Conservation (phyloP, 2,329 filamentous ascomycete species). For the Diaporthe eres region DNA sequence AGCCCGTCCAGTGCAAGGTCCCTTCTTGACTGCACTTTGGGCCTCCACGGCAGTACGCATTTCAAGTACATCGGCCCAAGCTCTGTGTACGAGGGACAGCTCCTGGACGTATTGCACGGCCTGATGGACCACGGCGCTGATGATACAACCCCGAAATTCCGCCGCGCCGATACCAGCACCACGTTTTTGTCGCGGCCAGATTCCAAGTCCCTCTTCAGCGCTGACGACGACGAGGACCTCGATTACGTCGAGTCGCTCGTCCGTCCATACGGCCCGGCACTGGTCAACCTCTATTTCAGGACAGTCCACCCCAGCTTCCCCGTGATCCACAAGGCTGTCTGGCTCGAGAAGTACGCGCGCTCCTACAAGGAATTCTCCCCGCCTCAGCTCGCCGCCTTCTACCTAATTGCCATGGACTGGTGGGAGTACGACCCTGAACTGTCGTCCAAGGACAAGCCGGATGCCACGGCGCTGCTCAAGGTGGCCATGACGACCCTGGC, state of each 20-base stretch:
- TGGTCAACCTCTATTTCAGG: conserved; percentile 78
- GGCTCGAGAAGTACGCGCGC: conserved; percentile 71
- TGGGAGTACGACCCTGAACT: conserved; percentile 71
- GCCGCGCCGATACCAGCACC: conserved; percentile 44
- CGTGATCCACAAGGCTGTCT: conserved; percentile 72
- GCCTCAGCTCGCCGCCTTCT: conserved; percentile 71
- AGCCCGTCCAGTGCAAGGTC: conserved; percentile 37
- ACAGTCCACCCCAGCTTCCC: conserved; percentile 72
- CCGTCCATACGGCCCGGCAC: conserved; percentile 71
- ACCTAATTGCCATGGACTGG: conserved; percentile 73
- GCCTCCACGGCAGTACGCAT: conserved; percentile 44
- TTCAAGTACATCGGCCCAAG: conserved; percentile 46
- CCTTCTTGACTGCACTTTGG: conserved; percentile 46
- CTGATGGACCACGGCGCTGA: conserved; percentile 40
- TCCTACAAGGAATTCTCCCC: conserved; percentile 72
- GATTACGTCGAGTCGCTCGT: conserved; percentile 76
- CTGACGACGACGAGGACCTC: conserved; percentile 73
- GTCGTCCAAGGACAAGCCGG: conserved; percentile 58
- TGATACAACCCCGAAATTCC: conserved; percentile 43
- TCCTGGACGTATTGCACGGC: conserved; percentile 46
- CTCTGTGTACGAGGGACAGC: conserved; percentile 46
- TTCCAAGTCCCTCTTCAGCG: conserved; percentile 42
- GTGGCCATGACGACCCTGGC: conserved; percentile 57
- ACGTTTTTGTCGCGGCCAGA: conserved; percentile 47
- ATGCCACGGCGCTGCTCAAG: conserved; percentile 53